Percentiles rank a stretch among this genome's conserved stretches.
These are phyloP conservation scores for Fusarium metavorans DNA, from an alignment of 2,329 filamentous ascomycete species.

Conservation along the genomic window DNA sequence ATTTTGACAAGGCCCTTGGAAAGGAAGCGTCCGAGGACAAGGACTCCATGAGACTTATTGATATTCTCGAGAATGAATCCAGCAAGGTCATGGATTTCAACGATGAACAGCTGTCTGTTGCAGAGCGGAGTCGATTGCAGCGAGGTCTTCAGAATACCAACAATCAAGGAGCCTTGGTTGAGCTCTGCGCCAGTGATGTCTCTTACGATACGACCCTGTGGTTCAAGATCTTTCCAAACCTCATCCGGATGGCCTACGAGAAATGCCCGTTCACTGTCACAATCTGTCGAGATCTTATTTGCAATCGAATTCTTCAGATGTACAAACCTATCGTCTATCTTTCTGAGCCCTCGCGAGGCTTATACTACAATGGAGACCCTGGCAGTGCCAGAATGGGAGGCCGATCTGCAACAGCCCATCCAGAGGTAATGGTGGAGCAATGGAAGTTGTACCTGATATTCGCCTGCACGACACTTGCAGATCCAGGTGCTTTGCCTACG, in stretches of 20 bases:
- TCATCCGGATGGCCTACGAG: constrained; percentile 90
- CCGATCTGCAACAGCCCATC: constrained; percentile 76
- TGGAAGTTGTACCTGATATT: constrained; percentile 99
- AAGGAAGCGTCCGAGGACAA: constrained; percentile 71
- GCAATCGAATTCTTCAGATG: constrained; percentile 92
- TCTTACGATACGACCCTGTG: constrained; percentile 95
- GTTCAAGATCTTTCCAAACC: constrained; percentile 98
- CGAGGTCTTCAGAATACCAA: constrained; percentile 88
- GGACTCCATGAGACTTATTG: constrained; percentile 81
- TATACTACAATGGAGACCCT: constrained; percentile 72
- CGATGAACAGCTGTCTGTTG: constrained; percentile 89
- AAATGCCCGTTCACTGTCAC: constrained; percentile 92
- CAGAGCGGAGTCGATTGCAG: constrained; percentile 91
- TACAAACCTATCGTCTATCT: constrained; percentile 84
- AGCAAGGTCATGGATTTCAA: constrained; percentile 91
- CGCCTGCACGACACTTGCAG: constrained; percentile 93
- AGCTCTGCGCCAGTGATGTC: constrained; percentile 94
- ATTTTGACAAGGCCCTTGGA: constrained; percentile 90
- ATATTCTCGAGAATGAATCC: constrained; percentile 91
- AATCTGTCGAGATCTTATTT: constrained; percentile 90
- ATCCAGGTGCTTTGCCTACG: constrained; percentile 72
- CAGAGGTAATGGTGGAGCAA: constrained; percentile 92
- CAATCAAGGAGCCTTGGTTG: constrained; percentile 86
- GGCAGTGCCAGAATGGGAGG: constrained; percentile 63
- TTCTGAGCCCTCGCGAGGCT: constrained; percentile 77